Conservation (phyloP, 1,139 yeast genomes). For the Diutina ranongensis region DNA sequence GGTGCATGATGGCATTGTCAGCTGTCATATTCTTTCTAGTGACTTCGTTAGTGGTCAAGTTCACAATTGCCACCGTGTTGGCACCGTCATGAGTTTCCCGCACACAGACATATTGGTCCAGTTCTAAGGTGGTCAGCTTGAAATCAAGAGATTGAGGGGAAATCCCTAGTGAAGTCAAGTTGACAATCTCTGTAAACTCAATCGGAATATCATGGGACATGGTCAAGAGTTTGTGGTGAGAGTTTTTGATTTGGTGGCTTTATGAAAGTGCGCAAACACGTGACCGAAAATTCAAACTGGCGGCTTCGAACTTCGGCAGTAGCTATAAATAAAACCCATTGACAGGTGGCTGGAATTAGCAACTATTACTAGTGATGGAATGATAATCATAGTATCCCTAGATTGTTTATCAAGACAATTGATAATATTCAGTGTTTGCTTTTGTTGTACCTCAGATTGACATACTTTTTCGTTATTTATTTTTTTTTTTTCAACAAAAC, state of each 20-base stretch:
- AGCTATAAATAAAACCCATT: no score
- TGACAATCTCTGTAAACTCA: conserved; percentile 91
- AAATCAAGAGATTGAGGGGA: conserved; percentile 79
- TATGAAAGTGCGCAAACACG: no score
- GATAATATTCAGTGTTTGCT: no score
- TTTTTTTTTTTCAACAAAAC: no score
- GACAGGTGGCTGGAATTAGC: no score
- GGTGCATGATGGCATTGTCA: conserved; percentile 96
- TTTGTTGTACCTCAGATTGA: no score
- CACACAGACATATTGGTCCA: conserved; percentile 81
- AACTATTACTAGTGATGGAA: no score
- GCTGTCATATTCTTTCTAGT: conserved; percentile 92
- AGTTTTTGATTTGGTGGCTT: conserved; percentile 6
- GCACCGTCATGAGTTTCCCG: conserved; percentile 71
- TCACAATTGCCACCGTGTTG: conserved; percentile 86
- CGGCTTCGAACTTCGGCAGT: no score
- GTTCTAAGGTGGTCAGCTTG: conserved; percentile 87
- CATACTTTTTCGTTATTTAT: no score
- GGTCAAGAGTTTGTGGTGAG: not conserved
- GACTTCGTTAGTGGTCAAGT: conserved; percentile 65
- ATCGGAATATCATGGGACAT: conserved; percentile 67
- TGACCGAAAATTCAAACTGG: no score
- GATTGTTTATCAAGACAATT: no score
- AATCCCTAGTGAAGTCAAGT: conserved; percentile 74
- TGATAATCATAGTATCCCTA: no score